Base-by-base conservation (phyloP, 495 filamentous ascomycete species). In the Aspergillus bertholletiae region DNA sequence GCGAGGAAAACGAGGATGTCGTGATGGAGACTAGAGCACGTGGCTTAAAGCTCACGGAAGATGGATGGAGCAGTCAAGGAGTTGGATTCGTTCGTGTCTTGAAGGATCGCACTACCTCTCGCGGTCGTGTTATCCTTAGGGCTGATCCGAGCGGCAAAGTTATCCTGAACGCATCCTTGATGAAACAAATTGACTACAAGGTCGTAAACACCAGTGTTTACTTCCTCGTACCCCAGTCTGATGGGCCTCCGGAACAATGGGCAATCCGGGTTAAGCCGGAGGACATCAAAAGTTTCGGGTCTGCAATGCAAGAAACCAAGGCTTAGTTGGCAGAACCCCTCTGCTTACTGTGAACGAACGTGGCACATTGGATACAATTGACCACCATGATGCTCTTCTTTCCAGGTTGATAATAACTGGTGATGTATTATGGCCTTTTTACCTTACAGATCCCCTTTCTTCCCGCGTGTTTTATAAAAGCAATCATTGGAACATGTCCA, bases 1-100 rank as follows among this genome's bases (percentile, higher is more conserved):
- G 86, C 7, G 88, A 91, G 64, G 87, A 90, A 62, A 75, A 89
- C 53, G 88, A 92, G 62, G 73, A 77, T 27, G 71, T 83, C 20
- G 58, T 88, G 5, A 78, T 84, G 60, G 82, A 89, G 56, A 76
- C 82, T 13, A 81, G 82, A 41, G 80, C 82, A 34, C 87, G 85
- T 62, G 86, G 78, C 8, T 62, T 85, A 51, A 84, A 85, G 61
- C 75, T 79, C 17, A 58, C 51, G 0, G 55, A 49, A 13, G 63
- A 51, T 12, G 68, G 72, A 7, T 90, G 87, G 86, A 60, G 70
- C 13, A 78, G 72, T 7, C 76, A 82, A 63, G 88, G 87, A 28
- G 73, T 86, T 7, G 89, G 88, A 0, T 77, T 78, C 4, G 62
- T 88, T 22, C 84, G 85, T 5, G 62, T 93, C 15, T 74, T 93